A percentile compares a stretch with the other conserved stretches of the same genome.
Conservation (phyloP, 176 grass and related monocot genomes). For the Eleusine coracana region DNA sequence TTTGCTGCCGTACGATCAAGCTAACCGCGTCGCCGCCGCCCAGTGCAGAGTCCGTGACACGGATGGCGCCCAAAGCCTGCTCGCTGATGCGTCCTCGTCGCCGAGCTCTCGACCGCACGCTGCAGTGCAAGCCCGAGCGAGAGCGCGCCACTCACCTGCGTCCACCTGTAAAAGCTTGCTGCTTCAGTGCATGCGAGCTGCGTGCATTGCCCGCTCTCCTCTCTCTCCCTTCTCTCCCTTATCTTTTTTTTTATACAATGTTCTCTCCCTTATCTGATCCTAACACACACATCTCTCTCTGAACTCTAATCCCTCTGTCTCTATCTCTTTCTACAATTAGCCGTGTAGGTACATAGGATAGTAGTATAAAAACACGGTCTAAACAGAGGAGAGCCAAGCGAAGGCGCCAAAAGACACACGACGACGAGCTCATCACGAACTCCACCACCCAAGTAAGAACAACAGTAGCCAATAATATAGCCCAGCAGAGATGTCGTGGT, state of each 20-base stretch:
- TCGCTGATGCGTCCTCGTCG: neutral
- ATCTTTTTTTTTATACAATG: neutral
- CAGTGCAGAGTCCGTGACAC: conserved; percentile 8
- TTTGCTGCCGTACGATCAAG: conserved; percentile 12
- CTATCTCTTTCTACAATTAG: neutral
- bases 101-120: neutral
- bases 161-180: conserved; percentile 48
- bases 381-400: neutral
- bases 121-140: neutral
- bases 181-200: neutral
- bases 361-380: conserved; percentile 1
- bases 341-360: neutral
- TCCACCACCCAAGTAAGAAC: neutral
- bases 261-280: too few relatives aligned
- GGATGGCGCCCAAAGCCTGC: neutral
- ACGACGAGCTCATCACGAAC: neutral
- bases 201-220: neutral
- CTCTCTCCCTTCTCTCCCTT: too few relatives aligned
- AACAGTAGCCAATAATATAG: neutral
- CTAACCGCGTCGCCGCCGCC: conserved; percentile 11
- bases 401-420: neutral
- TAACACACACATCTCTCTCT: conserved; percentile 2
- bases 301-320: neutral
- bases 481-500: conserved; percentile 4
- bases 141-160: neutral